Evolutionary conservation across 1,284 basidiomycete species (phyloP).

Genomic region (Bjerkandera adusta): DNA sequence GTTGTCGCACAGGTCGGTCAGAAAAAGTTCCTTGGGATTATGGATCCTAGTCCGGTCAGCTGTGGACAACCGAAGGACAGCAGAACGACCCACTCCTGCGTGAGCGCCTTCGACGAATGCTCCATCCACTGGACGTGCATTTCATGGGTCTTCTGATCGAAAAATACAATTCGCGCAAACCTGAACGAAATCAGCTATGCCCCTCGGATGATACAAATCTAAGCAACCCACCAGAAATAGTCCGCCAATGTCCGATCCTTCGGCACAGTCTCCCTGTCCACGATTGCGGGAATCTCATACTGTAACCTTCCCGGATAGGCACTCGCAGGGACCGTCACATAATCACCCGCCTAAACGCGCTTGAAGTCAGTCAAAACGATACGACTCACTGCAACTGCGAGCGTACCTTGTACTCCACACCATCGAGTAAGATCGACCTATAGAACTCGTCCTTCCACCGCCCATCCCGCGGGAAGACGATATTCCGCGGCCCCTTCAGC

Average conservation of each 20-base stretch:
- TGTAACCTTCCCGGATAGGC: slow-evolving; percentile 24
- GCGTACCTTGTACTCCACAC: slow-evolving; percentile 35
- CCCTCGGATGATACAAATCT: not conserved
- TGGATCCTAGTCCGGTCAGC: slow-evolving; percentile 32
- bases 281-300: slow-evolving; percentile 21
- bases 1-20: slow-evolving; percentile 51
- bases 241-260: slow-evolving; percentile 40
- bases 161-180: slow-evolving; percentile 62
- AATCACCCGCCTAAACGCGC: slow-evolving; percentile 52
- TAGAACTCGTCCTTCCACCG: slow-evolving; percentile 20
- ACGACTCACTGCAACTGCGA: not conserved
- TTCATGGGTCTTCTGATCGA: slow-evolving; percentile 37
- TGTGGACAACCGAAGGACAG: not conserved
- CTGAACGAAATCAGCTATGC: slow-evolving; percentile 34
- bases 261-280: slow-evolving; percentile 32
- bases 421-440: slow-evolving; percentile 35
- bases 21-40: slow-evolving; percentile 62
- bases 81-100: slow-evolving; percentile 40
- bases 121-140: slow-evolving; percentile 72
- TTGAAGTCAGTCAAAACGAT: slow-evolving; percentile 6
- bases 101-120: slow-evolving; percentile 55
- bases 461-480: slow-evolving; percentile 12
- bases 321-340: slow-evolving; percentile 46
- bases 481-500: not conserved
- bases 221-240: slow-evolving; percentile 55